phyloP scores from a whole-genome alignment of 345 rosid genomes.

The Luvunga scandens region DNA sequence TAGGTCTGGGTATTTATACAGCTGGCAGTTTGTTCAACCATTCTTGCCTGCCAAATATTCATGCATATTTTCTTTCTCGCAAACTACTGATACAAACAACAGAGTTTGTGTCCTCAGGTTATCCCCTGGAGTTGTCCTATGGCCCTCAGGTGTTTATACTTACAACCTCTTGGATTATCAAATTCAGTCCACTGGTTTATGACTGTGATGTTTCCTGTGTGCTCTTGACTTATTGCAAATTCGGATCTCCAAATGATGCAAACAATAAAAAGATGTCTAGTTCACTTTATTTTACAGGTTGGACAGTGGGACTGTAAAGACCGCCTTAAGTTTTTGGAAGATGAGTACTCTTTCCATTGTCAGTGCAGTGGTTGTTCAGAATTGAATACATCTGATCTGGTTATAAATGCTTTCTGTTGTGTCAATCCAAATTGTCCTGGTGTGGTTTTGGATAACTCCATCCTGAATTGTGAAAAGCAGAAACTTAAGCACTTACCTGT shows the following conservation, averaged over 20 bases:
- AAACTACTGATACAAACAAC: constrained; percentile 58
- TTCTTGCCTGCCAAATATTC: constrained; percentile 85
- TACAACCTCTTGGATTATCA: not conserved
- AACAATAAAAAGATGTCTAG: not conserved
- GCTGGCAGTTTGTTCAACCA: constrained; percentile 84
- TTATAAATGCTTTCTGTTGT: constrained; percentile 65
- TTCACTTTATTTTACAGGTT: constrained; percentile 44
- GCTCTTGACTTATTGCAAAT: not conserved
- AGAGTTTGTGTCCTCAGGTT: constrained; percentile 54
- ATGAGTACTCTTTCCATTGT: constrained; percentile 70
- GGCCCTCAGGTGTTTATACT: constrained; percentile 68
- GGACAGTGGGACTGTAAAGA: constrained; percentile 70
- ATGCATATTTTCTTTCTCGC: constrained; percentile 82
- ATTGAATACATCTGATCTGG: constrained; percentile 62
- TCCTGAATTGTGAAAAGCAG: constrained; percentile 30
- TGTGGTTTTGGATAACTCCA: constrained; percentile 50
- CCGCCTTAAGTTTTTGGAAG: constrained; percentile 67
- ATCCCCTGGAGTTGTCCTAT: constrained; percentile 78
- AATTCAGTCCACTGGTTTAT: not conserved
- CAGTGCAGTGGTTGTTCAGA: constrained; percentile 66
- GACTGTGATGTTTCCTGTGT: constrained; percentile 4
- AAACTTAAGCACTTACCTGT: constrained; percentile 30
- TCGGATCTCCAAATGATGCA: not conserved
- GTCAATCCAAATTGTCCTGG: constrained; percentile 53
- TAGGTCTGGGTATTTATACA: constrained; percentile 75